Base-by-base conservation (phyloP, 352 stramenopile genomes). In the Phytopythium delawarense region DNA sequence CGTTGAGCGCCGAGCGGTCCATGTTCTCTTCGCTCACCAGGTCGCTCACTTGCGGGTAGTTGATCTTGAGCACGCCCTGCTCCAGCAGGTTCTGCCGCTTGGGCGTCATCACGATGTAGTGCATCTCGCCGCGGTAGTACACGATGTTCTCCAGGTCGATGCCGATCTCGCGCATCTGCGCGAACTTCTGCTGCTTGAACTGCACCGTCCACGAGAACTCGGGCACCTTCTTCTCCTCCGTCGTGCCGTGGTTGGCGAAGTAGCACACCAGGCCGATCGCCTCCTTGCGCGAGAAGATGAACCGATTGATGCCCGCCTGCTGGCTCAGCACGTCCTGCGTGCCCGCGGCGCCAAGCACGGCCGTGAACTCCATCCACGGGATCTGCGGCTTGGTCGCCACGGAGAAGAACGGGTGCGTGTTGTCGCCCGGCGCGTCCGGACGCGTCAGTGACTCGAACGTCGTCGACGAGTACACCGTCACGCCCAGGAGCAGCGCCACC, bases 131-230 rank as follows among this genome's bases (percentile, higher is more conserved):
- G 25, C 83, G 81, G 68, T 93, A 92, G 72, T 95, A 95, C 67
- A 93, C 86, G 44, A 92, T 79, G 58, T 92, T 92, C 70, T 95
- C 86, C 15, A 92, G 63, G 62, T 92, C 81, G 25, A 95, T 74
- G 42, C 79, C 83, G 21, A 84, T 75, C 16, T 80, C 80, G 44
- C 78, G 76, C 74, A 93, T 84, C 70, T 89, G 82, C 15, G 76
- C 82, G 61, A 93, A 93, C 71, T 91, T 78, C 61, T 88, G 74
- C 69, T 93, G 79, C 66, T 93, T 93, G 72, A 91, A 93, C 72
- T 93, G 84, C 52, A 90, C 81, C 25, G 81, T 91, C 84, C 84
- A 93, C 61, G 84, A 93, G 58, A 93, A 93, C 71, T 93, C 80
- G 35, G 71, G 69, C 61, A 93, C 78, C 59, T 80, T 78, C 72